Evolutionary conservation across 345 rosid species (phyloP), one percentile per base, ranked within the genome.

Genomic region (Linum usitatissimum): DNA sequence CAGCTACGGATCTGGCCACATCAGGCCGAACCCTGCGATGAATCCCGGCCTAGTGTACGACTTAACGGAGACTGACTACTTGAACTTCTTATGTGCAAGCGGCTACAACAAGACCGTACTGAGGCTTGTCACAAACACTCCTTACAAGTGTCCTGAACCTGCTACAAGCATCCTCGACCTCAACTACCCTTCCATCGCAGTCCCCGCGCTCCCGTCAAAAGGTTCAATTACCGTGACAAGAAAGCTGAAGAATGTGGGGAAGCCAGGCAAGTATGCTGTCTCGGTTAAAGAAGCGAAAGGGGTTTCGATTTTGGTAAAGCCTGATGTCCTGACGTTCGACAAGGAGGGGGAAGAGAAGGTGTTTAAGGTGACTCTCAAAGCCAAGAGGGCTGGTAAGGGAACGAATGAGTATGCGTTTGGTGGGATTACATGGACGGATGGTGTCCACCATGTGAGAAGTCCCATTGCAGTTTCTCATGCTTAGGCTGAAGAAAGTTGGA

Each of bases 41-140:
- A 77, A 86, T 56, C 96, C 94, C 0, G 94, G 97, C 2, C 64
- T 91, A 56, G 80, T 88, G 61, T 88, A 86, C 17, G 97, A 86
- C 68, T 68, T 88, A 48, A 64, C 34, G 18, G 39, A 38, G 0
- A 59, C 73, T 6, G 90, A 86, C 70, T 91, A 88, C 78, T 54
- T 83, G 57, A 68, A 84, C 75, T 84, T 91, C 74, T 81, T 88
- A 0, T 91, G 96, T 30, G 84, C 81, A 18, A 18, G 60, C 7
- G 94, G 97, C 18, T 88, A 91, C 80, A 75, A 81, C 55, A 19
- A 77, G 21, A 73, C 78, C 0, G 0, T 18, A 20, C 59, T 88
- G 42, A 14, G 56, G 19, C 31, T 7, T 10, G 77, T 88, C 71
- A 61, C 77, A 18, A 73, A 69, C 3, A 68, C 51, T 6, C 55